Evolutionary conservation across 371 early-diverging fungal species (phyloP).

Genomic region (Apophysomyces elegans): DNA sequence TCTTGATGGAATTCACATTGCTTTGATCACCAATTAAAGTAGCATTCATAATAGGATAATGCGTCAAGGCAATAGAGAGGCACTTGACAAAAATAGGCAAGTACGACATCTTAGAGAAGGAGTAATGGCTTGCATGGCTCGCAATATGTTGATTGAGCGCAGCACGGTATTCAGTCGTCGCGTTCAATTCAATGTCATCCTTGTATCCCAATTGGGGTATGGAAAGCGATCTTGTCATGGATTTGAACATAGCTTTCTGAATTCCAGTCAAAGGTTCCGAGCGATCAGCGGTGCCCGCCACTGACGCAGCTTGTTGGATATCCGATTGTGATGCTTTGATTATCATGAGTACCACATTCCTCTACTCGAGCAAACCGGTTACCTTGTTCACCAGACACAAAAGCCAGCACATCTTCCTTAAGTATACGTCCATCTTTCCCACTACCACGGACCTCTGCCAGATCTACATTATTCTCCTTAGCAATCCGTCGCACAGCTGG

Average conservation of each 20-base stretch:
- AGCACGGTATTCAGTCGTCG: conserved; percentile 62
- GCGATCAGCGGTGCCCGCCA: conserved; percentile 10
- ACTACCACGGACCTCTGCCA: conserved; percentile 74
- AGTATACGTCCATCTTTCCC: conserved; percentile 89
- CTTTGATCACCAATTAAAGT: conserved; percentile 44
- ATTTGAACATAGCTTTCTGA: conserved; percentile 94
- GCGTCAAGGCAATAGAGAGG: conserved; percentile 73
- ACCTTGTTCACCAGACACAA: conserved; percentile 32
- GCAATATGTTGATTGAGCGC: conserved; percentile 64
- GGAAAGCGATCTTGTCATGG: conserved; percentile 86
- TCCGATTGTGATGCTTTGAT: background rate
- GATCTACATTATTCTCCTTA: conserved; percentile 79
- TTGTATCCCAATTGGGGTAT: conserved; percentile 95
- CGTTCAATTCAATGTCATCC: conserved; percentile 83
- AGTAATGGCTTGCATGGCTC: conserved; percentile 32
- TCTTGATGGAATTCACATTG: conserved; percentile 39
- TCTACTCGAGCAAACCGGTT: background rate
- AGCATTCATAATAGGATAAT: conserved; percentile 88
- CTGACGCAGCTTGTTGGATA: background rate
- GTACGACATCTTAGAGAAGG: conserved; percentile 79
- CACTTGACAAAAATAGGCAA: conserved; percentile 96
- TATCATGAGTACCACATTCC: background rate
- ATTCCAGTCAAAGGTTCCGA: conserved; percentile 70
- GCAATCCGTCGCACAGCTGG: conserved; percentile 94
- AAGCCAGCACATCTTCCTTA: conserved; percentile 88